Percentiles rank a stretch among this genome's conserved stretches.
Conservation (phyloP, 345 rosid genomes). For the Salix arbutifolia region DNA sequence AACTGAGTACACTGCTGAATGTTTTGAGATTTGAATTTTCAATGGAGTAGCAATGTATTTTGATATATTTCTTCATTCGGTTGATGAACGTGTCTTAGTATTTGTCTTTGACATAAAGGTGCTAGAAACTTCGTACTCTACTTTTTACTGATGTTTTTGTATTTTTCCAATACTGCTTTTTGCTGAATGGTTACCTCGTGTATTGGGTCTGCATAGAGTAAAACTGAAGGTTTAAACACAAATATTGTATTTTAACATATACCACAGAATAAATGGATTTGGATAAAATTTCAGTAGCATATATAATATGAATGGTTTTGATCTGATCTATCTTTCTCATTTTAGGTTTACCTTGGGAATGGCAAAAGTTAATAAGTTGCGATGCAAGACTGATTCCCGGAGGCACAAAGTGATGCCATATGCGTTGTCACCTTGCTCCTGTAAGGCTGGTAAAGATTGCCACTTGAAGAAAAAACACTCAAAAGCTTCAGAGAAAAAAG, state of each 20-base stretch:
- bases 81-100: neutral
- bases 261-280: neutral
- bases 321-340: slow-evolving; percentile 1
- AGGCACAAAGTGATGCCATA: slow-evolving; percentile 23
- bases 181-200: neutral
- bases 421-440: slow-evolving; percentile 34
- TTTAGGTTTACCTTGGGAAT: slow-evolving; percentile 33
- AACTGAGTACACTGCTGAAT: neutral
- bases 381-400: slow-evolving; percentile 24
- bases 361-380: slow-evolving; percentile 51
- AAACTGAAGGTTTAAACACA: neutral
- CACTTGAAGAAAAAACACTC: slow-evolving; percentile 23
- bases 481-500: slow-evolving; percentile 48
- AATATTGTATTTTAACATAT: neutral
- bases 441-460: slow-evolving; percentile 31
- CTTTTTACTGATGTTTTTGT: neutral
- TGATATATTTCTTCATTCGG: neutral
- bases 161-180: neutral
- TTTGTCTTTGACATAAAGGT: neutral
- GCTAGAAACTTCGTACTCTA: neutral
- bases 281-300: neutral
- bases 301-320: neutral
- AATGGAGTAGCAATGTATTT: neutral
- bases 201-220: neutral
- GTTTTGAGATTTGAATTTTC: neutral